Evolutionary conservation across 73 alveolate genomes (phyloP), one percentile per base, ranked within the genome.

Genomic region (Symbiodinium pilosum): DNA sequence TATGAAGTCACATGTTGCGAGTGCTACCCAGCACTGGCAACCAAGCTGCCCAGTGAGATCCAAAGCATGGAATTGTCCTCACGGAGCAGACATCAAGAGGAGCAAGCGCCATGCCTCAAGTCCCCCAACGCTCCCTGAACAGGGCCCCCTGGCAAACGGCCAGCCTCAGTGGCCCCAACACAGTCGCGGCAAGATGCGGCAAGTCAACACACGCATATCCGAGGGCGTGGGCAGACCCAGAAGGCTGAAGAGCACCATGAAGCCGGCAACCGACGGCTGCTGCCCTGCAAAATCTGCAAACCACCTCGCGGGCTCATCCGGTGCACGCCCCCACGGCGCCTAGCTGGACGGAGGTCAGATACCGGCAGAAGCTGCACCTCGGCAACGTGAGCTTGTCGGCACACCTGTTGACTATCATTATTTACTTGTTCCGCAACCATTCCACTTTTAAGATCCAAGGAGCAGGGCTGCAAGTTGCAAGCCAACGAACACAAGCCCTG

Each of bases 61-160:
- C 97, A 91, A 40, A 91, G 97, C 11, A 52, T 52, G 39, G 97
- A 91, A 36, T 91, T 91, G 88, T 91, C 97, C 94, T 86, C 59
- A 43, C 40, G 43, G 2, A 4, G 28, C 30, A 21, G 38, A 18
- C 51, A 6, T 32, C 81, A 30, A 26, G 20, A n/a, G 34, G n/a
- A 14, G 39, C 36, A 16, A 21, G 20, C 32, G 85, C 41, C 20
- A 11, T 8, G 43, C 42, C 7, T 12, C 11, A 4, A 12, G 24
- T 12, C 4, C 3, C 85, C 32, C 41, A 43, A 5, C 38, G 92
- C 94, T 52, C 94, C 84, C 47, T 91, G 97, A 91, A 91, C 88
- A 91, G 88, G 40, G 97, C 77, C 38, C 97, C 97, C 75, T 91
- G 97, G 40, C 97, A 91, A 69, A 91, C 51, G 24, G 88, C 75